Evolutionary conservation across 768 basidiomycete genomes (phyloP).

Genomic region (Pleurotus sapidus): DNA sequence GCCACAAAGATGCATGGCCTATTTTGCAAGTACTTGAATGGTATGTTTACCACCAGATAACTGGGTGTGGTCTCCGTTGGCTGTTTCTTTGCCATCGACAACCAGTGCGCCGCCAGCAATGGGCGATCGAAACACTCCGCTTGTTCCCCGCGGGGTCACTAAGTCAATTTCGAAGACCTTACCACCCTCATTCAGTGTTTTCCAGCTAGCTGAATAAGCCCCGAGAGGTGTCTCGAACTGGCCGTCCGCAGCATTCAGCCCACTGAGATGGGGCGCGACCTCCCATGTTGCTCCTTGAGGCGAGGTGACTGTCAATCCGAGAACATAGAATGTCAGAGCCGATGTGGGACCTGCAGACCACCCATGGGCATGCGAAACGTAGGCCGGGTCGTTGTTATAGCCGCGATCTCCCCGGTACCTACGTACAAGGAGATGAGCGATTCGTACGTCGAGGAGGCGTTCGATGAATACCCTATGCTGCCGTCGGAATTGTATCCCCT

Average conservation of each 20-base stretch:
- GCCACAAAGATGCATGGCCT: too few relatives aligned
- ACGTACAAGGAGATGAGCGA: not conserved
- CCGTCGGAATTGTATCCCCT: slow-evolving; percentile 61
- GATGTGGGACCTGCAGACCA: slow-evolving; percentile 60
- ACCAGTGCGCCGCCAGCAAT: not conserved
- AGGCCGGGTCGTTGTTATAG: slow-evolving; percentile 56
- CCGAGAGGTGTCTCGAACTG: slow-evolving; percentile 53
- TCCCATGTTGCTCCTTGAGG: slow-evolving; percentile 47
- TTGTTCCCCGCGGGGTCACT: slow-evolving; percentile 26
- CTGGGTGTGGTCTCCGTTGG: too few relatives aligned
- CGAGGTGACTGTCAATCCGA: slow-evolving; percentile 48
- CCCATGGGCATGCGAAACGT: slow-evolving; percentile 59
- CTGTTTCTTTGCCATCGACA: not conserved
- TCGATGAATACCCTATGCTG: slow-evolving; percentile 37
- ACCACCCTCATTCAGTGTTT: slow-evolving; percentile 11
- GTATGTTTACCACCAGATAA: too few relatives aligned
- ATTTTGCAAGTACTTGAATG: too few relatives aligned
- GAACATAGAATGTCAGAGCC: slow-evolving; percentile 53
- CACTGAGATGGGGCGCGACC: slow-evolving; percentile 41
- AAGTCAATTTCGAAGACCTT: slow-evolving; percentile 19
- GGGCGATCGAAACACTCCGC: slow-evolving; percentile 26
- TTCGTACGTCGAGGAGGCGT: not conserved
- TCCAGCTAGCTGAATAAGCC: slow-evolving; percentile 49
- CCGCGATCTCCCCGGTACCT: slow-evolving; percentile 53
- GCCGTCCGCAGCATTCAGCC: slow-evolving; percentile 40